Conservation (phyloP, 1,284 basidiomycete genomes). For the Cerioporus squamosus region DNA sequence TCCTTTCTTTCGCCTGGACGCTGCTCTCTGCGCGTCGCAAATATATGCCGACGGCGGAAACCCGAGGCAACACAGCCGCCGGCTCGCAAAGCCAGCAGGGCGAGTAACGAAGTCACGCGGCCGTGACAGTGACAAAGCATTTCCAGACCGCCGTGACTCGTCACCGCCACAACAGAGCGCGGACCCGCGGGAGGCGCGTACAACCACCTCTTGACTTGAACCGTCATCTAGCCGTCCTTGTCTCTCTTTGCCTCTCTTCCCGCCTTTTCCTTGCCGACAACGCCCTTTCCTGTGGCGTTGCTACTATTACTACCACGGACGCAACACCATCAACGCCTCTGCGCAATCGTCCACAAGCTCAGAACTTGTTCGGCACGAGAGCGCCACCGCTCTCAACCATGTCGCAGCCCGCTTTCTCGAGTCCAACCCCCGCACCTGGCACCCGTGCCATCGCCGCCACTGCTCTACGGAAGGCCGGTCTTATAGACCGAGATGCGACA, state of each 20-base stretch:
- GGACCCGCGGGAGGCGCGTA: constrained; percentile 16
- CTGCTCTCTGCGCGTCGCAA: constrained; percentile 18
- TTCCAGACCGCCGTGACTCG: constrained; percentile 11
- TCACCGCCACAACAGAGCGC: constrained; percentile 15
- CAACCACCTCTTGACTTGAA: constrained; percentile 14
- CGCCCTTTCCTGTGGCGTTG: constrained; percentile 16
- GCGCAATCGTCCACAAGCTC: constrained; percentile 21
- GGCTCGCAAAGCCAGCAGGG: constrained; percentile 9
- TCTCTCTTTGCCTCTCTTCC: constrained; percentile 4
- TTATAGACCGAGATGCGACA: constrained; percentile 71
- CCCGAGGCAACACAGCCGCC: constrained; percentile 27
- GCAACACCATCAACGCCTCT: constrained; percentile 14
- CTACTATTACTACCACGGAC: constrained; percentile 9
- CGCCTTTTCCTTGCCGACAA: not conserved
- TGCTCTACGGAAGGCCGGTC: constrained; percentile 68
- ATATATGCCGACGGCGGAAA: constrained; percentile 26
- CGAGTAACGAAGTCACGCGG: constrained; percentile 9
- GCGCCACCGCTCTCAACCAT: constrained; percentile 35
- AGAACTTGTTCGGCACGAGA: constrained; percentile 17
- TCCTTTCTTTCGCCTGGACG: no score
- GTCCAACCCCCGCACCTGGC: constrained; percentile 49
- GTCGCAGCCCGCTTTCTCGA: constrained; percentile 47
- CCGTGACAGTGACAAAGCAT: constrained; percentile 1
- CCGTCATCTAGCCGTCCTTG: constrained; percentile 22
- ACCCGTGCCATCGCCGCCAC: constrained; percentile 58